These are phyloP conservation scores for Immersiella caudata DNA, from an alignment of 495 filamentous ascomycete genomes.

Conservation along the genomic window DNA sequence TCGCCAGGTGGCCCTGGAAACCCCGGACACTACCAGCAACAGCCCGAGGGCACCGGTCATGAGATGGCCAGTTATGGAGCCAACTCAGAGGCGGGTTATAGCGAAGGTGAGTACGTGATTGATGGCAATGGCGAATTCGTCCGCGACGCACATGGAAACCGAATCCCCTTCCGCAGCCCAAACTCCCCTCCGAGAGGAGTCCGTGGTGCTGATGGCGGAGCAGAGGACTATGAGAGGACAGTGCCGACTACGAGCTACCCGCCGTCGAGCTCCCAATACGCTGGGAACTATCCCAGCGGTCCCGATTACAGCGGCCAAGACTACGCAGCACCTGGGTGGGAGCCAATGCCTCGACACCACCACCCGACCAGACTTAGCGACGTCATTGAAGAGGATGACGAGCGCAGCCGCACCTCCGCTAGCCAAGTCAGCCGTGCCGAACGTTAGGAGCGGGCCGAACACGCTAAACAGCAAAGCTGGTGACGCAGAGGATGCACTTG, in stretches of 20 bases:
- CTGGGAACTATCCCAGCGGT: constrained; percentile 31
- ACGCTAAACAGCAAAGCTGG: neutral
- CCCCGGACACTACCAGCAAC: constrained; percentile 36
- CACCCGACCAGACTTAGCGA: constrained; percentile 94
- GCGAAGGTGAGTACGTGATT: constrained; percentile 61
- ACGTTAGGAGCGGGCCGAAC: constrained; percentile 16
- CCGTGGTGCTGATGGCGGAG: constrained; percentile 45
- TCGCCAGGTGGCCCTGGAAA: constrained; percentile 2
- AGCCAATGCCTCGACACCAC: constrained; percentile 81
- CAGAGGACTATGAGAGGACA: constrained; percentile 55
- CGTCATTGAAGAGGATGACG: constrained; percentile 85
- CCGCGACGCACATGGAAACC: constrained; percentile 51
- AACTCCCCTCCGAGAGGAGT: constrained; percentile 33
- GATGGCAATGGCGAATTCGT: constrained; percentile 53
- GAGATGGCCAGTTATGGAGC: constrained; percentile 39
- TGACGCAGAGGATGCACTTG: neutral
- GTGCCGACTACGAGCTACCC: constrained; percentile 41
- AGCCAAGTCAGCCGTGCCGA: constrained; percentile 52
- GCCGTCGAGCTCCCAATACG: constrained; percentile 40
- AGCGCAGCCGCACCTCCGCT: constrained; percentile 63
- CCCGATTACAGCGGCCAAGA: constrained; percentile 59
- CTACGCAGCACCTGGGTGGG: constrained; percentile 76
- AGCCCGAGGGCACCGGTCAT: constrained; percentile 25
- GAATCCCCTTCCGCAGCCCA: constrained; percentile 46
- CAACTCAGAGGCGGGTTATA: constrained; percentile 56